These are phyloP conservation scores for Trichophyton equinum DNA, from an alignment of 2,329 filamentous ascomycete species.

Conservation along the genomic window DNA sequence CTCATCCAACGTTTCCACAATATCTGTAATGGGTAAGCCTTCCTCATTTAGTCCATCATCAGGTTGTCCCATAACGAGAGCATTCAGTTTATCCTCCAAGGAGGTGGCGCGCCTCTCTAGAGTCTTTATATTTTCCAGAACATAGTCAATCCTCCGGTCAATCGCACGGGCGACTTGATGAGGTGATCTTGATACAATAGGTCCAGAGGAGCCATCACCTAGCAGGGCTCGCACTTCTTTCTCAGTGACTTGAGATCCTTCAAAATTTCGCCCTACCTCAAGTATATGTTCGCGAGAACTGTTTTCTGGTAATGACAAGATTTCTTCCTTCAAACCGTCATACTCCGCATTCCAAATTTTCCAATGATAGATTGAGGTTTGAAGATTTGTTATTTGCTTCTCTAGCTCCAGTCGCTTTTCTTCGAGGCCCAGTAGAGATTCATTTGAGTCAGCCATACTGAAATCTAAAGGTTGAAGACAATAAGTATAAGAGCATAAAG, in stretches of 20 bases:
- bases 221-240: conserved; percentile 46
- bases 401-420: conserved; percentile 63
- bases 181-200: conserved; percentile 37
- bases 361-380: conserved; percentile 72
- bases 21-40: conserved; percentile 72
- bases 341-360: conserved; percentile 86
- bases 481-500: background rate
- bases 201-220: conserved; percentile 26
- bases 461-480: background rate
- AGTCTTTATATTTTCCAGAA: conserved; percentile 64
- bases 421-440: conserved; percentile 49
- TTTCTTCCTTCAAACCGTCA: conserved; percentile 72
- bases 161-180: conserved; percentile 57
- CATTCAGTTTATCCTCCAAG: conserved; percentile 57
- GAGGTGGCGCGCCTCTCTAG: conserved; percentile 59
- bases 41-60: conserved; percentile 40
- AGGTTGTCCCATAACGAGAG: conserved; percentile 47
- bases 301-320: conserved; percentile 44
- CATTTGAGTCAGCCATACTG: conserved; percentile 10
- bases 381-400: conserved; percentile 59
- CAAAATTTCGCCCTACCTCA: conserved; percentile 32
- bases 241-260: conserved; percentile 32
- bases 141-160: conserved; percentile 73
- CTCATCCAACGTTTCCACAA: conserved; percentile 83
- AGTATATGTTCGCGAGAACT: conserved; percentile 44